These are phyloP conservation scores for Astrothelium subdiscretum DNA, from an alignment of 495 filamentous ascomycete genomes.

Conservation along the genomic window DNA sequence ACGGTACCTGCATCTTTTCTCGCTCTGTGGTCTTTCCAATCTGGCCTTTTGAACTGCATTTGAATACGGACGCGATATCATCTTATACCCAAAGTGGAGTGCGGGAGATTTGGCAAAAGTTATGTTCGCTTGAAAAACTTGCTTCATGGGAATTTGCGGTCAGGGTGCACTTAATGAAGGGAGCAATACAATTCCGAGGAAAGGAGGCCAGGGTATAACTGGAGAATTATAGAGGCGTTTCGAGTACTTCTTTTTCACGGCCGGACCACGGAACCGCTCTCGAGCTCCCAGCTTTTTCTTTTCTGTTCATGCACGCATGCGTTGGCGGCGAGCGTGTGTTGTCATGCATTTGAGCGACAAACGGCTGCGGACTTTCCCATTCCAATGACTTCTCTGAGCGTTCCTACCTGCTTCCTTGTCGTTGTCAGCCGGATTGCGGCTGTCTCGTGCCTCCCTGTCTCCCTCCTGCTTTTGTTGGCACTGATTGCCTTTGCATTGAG, in stretches of 20 bases:
- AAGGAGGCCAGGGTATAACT: background rate
- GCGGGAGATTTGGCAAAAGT: slow-evolving; percentile 1
- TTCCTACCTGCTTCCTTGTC: background rate
- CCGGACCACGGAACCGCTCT: background rate
- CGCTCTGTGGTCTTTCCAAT: background rate
- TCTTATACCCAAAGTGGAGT: background rate
- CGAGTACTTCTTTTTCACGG: background rate
- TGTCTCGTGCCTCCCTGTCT: background rate
- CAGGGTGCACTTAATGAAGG: background rate
- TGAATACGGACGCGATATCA: background rate
- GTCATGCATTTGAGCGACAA: background rate
- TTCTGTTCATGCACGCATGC: background rate
- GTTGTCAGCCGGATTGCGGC: background rate
- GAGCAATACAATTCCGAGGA: background rate
- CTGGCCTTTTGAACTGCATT: background rate
- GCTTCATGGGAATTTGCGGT: background rate
- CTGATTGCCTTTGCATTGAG: background rate
- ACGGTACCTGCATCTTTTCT: background rate
- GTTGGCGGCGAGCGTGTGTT: background rate
- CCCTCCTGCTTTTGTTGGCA: background rate
- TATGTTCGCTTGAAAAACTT: background rate
- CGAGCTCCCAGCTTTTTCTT: background rate
- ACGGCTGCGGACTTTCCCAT: background rate
- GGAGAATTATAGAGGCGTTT: slow-evolving; percentile 1
- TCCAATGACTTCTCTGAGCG: background rate